Conservation (phyloP, 2,329 filamentous ascomycete genomes). For the Xylaria sp. region DNA sequence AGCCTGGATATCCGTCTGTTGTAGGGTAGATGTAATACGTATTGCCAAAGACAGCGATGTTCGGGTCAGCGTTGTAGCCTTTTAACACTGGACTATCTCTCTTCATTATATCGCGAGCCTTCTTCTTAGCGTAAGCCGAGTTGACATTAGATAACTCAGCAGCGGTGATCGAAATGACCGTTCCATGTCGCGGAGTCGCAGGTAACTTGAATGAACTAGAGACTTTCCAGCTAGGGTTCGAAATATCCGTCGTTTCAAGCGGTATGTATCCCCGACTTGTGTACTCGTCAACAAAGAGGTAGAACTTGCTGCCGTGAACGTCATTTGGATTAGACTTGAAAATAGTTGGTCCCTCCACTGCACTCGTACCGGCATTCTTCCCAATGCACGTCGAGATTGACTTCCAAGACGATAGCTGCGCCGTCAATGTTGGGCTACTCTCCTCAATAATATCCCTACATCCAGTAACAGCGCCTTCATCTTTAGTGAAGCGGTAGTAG, state of each 20-base stretch:
- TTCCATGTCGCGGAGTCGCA: conserved; percentile 62
- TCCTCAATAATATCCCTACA: conserved; percentile 66
- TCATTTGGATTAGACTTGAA: conserved; percentile 63
- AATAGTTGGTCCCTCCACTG: conserved; percentile 62
- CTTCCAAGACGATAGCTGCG: conserved; percentile 56
- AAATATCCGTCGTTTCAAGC: conserved; percentile 60
- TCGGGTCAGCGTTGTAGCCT: conserved; percentile 1
- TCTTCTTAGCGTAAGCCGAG: conserved; percentile 30
- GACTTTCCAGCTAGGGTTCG: conserved; percentile 60
- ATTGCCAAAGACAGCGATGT: conserved; percentile 54
- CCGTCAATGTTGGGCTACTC: conserved; percentile 55
- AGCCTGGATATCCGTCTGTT: conserved; percentile 57
- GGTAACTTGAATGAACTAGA: conserved; percentile 59
- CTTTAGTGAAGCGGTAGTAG: conserved; percentile 66
- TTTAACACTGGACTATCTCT: conserved; percentile 51
- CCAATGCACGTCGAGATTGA: conserved; percentile 61
- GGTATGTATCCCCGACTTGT: conserved; percentile 62
- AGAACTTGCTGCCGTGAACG: conserved; percentile 62
- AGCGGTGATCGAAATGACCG: conserved; percentile 62
- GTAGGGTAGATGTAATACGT: conserved; percentile 61
- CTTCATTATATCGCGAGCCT: conserved; percentile 18
- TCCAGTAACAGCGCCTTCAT: conserved; percentile 62
- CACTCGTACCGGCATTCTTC: conserved; percentile 57
- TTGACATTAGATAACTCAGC: conserved; percentile 54
- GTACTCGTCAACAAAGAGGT: conserved; percentile 67